Evolutionary conservation across 2,329 filamentous ascomycete species (phyloP).

Genomic region (Bimuria novae-zelandiae): DNA sequence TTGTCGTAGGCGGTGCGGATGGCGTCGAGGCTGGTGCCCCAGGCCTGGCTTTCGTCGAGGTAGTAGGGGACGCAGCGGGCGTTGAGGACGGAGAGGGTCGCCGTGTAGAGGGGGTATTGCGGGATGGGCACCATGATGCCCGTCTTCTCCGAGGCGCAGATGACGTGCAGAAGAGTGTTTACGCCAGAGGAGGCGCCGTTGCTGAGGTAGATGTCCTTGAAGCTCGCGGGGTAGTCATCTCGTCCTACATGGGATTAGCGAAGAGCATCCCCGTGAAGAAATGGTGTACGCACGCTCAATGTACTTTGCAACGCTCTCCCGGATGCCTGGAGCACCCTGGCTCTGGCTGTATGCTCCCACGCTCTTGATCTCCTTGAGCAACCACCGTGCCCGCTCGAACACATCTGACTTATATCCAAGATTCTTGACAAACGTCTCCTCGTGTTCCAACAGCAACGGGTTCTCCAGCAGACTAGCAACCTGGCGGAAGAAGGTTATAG

Average conservation of each 20-base stretch:
- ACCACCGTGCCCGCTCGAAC: conserved; percentile 77
- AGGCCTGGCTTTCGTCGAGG: conserved; percentile 82
- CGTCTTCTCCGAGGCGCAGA: conserved; percentile 75
- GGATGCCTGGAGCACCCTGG: conserved; percentile 82
- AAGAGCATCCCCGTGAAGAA: not conserved
- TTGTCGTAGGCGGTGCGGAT: conserved; percentile 76
- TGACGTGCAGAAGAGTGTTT: conserved; percentile 87
- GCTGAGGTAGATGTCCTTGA: conserved; percentile 85
- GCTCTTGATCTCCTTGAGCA: conserved; percentile 82
- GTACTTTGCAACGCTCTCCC: conserved; percentile 88
- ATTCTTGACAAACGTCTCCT: conserved; percentile 73
- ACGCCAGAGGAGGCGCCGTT: conserved; percentile 92
- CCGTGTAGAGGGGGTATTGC: conserved; percentile 97
- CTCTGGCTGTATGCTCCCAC: conserved; percentile 97
- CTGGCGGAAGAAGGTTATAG: conserved; percentile 98
- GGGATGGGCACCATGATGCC: conserved; percentile 94
- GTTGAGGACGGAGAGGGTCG: conserved; percentile 83
- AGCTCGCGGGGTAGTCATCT: conserved; percentile 84
- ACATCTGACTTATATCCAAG: conserved; percentile 92
- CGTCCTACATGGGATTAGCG: conserved; percentile 59
- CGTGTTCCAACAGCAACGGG: conserved; percentile 79
- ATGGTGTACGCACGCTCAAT: conserved; percentile 71
- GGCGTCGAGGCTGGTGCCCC: conserved; percentile 83
- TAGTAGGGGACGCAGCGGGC: conserved; percentile 90
- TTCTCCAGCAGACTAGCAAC: conserved; percentile 93